phyloP scores from a whole-genome alignment of 2,329 filamentous ascomycete species.

The Madurella fahalii region DNA sequence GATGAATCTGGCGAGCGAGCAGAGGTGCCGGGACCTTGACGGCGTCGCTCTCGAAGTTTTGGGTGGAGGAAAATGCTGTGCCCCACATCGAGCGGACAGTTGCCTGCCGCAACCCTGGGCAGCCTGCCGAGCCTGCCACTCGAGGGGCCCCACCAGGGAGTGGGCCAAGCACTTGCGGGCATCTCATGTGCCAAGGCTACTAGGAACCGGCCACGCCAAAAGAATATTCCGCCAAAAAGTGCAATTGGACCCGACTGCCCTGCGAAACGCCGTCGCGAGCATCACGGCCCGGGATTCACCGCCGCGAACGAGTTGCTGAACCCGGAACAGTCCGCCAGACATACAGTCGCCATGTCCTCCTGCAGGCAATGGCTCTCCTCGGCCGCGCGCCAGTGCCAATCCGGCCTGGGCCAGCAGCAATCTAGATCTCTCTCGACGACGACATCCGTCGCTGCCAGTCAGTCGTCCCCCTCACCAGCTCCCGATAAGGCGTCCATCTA shows the following conservation, averaged over 20 bases:
- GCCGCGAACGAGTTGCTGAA: neutral
- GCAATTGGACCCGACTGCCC: too few relatives aligned
- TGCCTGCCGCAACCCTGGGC: slow-evolving; percentile 18
- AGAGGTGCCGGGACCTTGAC: slow-evolving; percentile 11
- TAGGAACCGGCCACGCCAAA: slow-evolving; percentile 9
- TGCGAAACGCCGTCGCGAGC: neutral
- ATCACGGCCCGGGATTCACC: slow-evolving; percentile 2
- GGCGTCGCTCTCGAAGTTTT: slow-evolving; percentile 16
- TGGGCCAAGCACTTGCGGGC: too few relatives aligned
- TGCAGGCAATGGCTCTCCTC: slow-evolving; percentile 24
- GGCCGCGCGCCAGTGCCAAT: slow-evolving; percentile 21
- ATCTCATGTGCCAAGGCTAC: neutral
- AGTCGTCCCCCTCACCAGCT: neutral
- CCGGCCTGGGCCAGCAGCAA: slow-evolving; percentile 15
- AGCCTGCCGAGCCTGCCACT: neutral
- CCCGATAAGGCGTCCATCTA: neutral
- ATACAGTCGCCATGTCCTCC: slow-evolving; percentile 18
- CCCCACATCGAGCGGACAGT: slow-evolving; percentile 13
- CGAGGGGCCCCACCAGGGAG: neutral
- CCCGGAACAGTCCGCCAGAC: neutral
- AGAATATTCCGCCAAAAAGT: slow-evolving; percentile 22
- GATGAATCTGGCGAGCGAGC: neutral
- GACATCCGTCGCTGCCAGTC: slow-evolving; percentile 8
- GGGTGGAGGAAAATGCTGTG: slow-evolving; percentile 7
- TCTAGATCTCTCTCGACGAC: slow-evolving; percentile 15